phyloP scores from a whole-genome alignment of 352 stramenopile genomes.

The Plasmopara halstedii region DNA sequence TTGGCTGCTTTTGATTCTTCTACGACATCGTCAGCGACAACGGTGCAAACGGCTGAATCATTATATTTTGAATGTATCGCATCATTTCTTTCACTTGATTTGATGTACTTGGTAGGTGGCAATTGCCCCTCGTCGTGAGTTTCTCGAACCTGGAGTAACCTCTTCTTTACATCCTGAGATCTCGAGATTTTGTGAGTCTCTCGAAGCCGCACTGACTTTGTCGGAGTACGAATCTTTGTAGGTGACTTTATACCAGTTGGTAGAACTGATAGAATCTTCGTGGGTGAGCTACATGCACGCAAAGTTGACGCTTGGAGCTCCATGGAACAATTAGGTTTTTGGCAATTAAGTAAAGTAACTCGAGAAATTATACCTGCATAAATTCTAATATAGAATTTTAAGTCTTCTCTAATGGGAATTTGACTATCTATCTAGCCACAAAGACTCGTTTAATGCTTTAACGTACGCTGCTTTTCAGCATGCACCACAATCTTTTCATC shows the following conservation, averaged over 20 bases:
- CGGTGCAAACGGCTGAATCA: not conserved
- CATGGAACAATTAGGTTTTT: no score
- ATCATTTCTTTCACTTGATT: slow-evolving; percentile 6
- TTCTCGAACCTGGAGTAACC: slow-evolving; percentile 8
- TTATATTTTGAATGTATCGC: not conserved
- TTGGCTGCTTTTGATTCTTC: slow-evolving; percentile 6
- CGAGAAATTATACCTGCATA: no score
- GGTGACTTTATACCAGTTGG: slow-evolving; percentile 16
- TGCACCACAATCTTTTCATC: slow-evolving; percentile 20
- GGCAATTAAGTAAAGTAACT: no score
- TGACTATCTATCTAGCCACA: not conserved
- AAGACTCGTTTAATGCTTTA: not conserved
- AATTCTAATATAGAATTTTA: no score
- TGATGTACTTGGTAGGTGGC: slow-evolving; percentile 11
- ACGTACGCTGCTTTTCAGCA: slow-evolving; percentile 73
- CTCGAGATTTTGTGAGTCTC: slow-evolving; percentile 7
- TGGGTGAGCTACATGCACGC: slow-evolving; percentile 9
- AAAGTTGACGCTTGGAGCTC: slow-evolving; percentile 1
- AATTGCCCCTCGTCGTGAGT: slow-evolving; percentile 1
- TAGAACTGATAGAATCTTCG: not conserved
- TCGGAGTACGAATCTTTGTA: slow-evolving; percentile 18
- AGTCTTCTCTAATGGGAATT: no score
- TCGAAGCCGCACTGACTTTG: slow-evolving; percentile 14
- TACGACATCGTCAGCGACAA: not conserved
- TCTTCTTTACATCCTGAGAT: slow-evolving; percentile 19